Evolutionary conservation across 2,329 filamentous ascomycete species (phyloP), one percentile per base, ranked within the genome.

Genomic region (Fulvia fulva): DNA sequence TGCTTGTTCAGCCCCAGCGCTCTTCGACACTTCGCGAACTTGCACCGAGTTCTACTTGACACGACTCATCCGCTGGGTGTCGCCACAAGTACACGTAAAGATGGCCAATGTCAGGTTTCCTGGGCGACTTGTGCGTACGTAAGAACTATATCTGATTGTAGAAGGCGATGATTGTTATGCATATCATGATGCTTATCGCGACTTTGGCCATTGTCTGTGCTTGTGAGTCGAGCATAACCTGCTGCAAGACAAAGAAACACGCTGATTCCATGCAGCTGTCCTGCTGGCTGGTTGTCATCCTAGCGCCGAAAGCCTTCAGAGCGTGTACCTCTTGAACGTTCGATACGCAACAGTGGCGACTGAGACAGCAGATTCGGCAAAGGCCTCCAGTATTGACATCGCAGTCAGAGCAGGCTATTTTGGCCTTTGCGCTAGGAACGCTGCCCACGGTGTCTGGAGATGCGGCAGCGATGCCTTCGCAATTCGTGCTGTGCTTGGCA

Each of bases 331-430:
- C 21, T 23, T 55, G 2, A 30, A 22, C 47, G 6, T 55, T 2
- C 19, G 19, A 21, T 55, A 44, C 21, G 41, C 41, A n/a, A 45
- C 41, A 2, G 9, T n/a, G n/a, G n/a, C 22, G n/a, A 23, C 14
- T 9, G 41, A 45, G 9, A n/a, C 41, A 45, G n/a, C 41, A 19
- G 22, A 25, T 21, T 41, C 30, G 7, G 32, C 41, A 25, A 23
- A 47, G 9, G 41, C 47, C 1, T 45, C 34, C 12, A 34, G 12
- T n/a, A 28, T 9, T 2, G 7, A 46, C 5, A 14, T 57, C 14
- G n/a, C 25, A 28, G 55, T 55, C 16, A 47, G 59, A 30, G 49
- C 51, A 49, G 56, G 59, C 7, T 61, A 61, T 37, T 56, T 61
- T 30, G 59, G 56, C n/a, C 7, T 61, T 22, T 61, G 59, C 30